Base-by-base conservation (phyloP, 768 basidiomycete species). In the Kwoniella dejecticola region DNA sequence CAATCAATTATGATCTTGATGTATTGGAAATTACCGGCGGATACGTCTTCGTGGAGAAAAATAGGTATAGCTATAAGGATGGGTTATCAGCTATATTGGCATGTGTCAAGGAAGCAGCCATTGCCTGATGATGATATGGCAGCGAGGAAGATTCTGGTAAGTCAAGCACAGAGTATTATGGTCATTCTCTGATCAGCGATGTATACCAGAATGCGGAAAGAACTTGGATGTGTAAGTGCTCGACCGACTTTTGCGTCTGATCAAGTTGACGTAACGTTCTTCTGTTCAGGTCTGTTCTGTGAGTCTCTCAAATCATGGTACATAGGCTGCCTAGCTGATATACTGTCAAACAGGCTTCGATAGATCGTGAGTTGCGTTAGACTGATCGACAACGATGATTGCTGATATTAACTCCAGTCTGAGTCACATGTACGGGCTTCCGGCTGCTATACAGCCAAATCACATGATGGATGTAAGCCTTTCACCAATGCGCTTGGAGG, bases 1-100 rank as follows among this genome's bases (percentile, higher is more conserved):
- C 92, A 95, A 79, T 89, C 90, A 26, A 89, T 91, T 75, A 87
- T 89, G 19, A 91, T 90, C 69, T 82, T 94, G 62, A 90, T 88
- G 38, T 94, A 93, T 78, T 94, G 90, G 90, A 88, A 85, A 75
- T 89, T 90, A 69, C 88, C 90, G 40, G 87, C 89, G 64, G 92
- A 95, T 68, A 89, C 86, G 10, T 62, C 59, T 13, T 66, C 63
- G 3, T 71, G 69, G 69, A 52, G 58, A 31, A 67, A 62, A 48
- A 67, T 70, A 24, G 69, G 69, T 10, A 64, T 64, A 45, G 69
- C 69, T 5, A 58, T 71, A 3, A 21, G 69, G 31, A 65, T 68
- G 24, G 69, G 66, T 19, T 71, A 71, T 63, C 66, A 67, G 55
- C 46, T 60, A 30, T 63, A 54, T 41, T 71, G 63, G 66, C 66